Conservation (phyloP, 2,329 filamentous ascomycete species). For the Fusarium verrucosum region DNA sequence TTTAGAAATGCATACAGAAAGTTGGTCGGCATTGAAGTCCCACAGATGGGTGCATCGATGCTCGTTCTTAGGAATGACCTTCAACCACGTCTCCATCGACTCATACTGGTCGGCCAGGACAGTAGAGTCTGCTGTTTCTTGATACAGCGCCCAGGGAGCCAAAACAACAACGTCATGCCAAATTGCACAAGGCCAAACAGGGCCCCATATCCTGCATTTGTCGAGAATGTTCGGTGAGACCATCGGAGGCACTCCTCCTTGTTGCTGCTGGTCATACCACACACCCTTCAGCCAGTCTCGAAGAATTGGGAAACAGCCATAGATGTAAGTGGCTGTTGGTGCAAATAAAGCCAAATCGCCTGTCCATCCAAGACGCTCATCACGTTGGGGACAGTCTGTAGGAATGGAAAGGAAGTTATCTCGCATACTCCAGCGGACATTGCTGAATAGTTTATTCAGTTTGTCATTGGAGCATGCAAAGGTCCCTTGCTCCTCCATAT, state of each 20-base stretch:
- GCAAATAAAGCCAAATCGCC: constrained; percentile 62
- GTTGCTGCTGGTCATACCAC: constrained; percentile 30
- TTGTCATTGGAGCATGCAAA: constrained; percentile 62
- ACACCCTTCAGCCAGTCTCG: constrained; percentile 43
- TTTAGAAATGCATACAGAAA: constrained; percentile 18
- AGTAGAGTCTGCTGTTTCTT: constrained; percentile 49
- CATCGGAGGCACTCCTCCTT: constrained; percentile 34
- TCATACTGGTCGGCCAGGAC: constrained; percentile 52
- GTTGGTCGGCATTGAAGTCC: constrained; percentile 40
- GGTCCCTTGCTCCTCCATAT: constrained; percentile 60
- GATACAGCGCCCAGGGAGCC: constrained; percentile 54
- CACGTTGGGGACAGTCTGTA: constrained; percentile 66
- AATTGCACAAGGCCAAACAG: constrained; percentile 46
- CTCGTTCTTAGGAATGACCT: constrained; percentile 46
- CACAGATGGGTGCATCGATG: constrained; percentile 52
- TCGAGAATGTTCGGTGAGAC: constrained; percentile 32
- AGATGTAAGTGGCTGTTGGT: constrained; percentile 63
- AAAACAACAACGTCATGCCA: constrained; percentile 57
- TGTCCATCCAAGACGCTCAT: constrained; percentile 65
- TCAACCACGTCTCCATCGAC: constrained; percentile 54
- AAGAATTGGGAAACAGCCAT: constrained; percentile 60
- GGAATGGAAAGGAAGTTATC: constrained; percentile 67
- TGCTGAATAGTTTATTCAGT: constrained; percentile 64
- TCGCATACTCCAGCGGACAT: constrained; percentile 65
- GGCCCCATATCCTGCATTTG: constrained; percentile 23